phyloP scores from a whole-genome alignment of 1,139 yeast genomes.

The Suhomyces taliae region DNA sequence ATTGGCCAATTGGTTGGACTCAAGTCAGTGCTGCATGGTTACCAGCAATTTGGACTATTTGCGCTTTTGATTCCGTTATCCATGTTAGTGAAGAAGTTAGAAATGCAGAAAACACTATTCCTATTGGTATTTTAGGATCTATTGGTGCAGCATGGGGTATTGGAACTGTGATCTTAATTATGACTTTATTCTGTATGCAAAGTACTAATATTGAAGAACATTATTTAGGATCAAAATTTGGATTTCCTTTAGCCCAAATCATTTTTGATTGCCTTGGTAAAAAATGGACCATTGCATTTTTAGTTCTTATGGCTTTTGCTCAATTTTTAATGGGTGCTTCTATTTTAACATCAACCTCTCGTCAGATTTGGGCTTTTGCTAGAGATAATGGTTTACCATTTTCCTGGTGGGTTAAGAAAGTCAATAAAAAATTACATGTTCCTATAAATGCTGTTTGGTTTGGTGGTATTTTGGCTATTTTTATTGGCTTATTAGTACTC shows the following conservation, averaged over 20 bases:
- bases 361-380: slow-evolving; percentile 55
- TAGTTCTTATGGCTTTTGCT: slow-evolving; percentile 58
- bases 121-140: slow-evolving; percentile 59
- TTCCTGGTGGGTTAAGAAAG: slow-evolving; percentile 49
- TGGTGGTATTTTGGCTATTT: slow-evolving; percentile 46
- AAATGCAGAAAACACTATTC: slow-evolving; percentile 66
- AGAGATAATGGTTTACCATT: slow-evolving; percentile 53
- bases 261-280: slow-evolving; percentile 66
- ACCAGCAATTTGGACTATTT: slow-evolving; percentile 70
- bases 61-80: slow-evolving; percentile 69
- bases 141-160: slow-evolving; percentile 59
- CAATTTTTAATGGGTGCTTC: slow-evolving; percentile 70
- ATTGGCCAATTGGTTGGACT: slow-evolving; percentile 69
- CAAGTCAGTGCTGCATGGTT: slow-evolving; percentile 45
- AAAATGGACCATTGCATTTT: slow-evolving; percentile 66
- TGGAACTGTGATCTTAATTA: slow-evolving; percentile 59
- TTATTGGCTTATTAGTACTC: slow-evolving; percentile 58
- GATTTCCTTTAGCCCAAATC: slow-evolving; percentile 65
- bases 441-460: slow-evolving; percentile 63
- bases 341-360: slow-evolving; percentile 48
- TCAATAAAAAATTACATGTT: slow-evolving; percentile 50
- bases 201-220: slow-evolving; percentile 43
- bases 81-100: slow-evolving; percentile 74
- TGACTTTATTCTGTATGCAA: slow-evolving; percentile 55
- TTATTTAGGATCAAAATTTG: slow-evolving; percentile 45